Evolutionary conservation across 2,329 filamentous ascomycete genomes (phyloP), one percentile per base, ranked within the genome.

Genomic region (Beauveria brongniartii): DNA sequence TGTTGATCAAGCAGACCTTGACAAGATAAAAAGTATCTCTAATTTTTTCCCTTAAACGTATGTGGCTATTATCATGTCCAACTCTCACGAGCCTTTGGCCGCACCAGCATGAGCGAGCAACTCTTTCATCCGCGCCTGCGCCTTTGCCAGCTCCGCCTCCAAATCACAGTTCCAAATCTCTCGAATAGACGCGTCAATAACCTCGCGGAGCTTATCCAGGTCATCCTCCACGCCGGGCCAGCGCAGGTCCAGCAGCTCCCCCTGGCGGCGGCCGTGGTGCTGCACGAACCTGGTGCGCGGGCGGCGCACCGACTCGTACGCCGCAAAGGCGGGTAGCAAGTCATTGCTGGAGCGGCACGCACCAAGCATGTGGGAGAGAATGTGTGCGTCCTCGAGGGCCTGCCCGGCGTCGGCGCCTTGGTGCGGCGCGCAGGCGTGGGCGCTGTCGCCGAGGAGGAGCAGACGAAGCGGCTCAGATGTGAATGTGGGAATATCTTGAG

Each of bases 341-440:
- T 62, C 61, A 3, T 20, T 30, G 1, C 18, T 28, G 16, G 61
- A 62, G 14, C 55, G 44, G 44, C 61, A 62, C 10, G 34, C 56
- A 2, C 54, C 59, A 20, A 63, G 59, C 5, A 63, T 28, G 10
- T 60, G 51, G 24, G 60, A 28, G 8, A 63, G 60, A n/a, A 63
- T 34, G 46, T 62, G 60, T 1, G 62, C 62, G 48, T 62, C 62
- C 30, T 63, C 62, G 46, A 63, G 40, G 16, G 59, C 62, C 20
- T 63, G 62, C 18, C 54, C 62, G 1, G 62, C 62, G 20, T 61
- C 62, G 16, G 62, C 62, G 34, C 59, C 62, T 22, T 62, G 62
- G 41, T 62, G 59, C 20, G 62, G 62, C n/a, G 59, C 59, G 20
- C 59, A 63, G 37, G 62, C 62, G 40, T 63, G 62, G n/a, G 62